These are phyloP conservation scores for Penicillium sp. DNA, from an alignment of 2,329 filamentous ascomycete species.

Conservation along the genomic window DNA sequence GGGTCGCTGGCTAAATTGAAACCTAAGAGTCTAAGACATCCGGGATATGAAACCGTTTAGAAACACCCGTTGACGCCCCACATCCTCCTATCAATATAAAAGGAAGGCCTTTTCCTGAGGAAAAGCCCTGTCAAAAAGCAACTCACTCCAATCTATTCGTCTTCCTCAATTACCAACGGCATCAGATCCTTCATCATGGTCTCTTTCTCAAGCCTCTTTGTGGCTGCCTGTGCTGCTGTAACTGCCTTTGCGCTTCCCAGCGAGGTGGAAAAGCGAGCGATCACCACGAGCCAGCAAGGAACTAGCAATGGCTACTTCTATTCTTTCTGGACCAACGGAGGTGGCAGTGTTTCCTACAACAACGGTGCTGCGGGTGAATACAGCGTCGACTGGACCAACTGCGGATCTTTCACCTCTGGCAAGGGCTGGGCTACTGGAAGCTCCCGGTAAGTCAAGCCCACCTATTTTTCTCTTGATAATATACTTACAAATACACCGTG, in stretches of 20 bases:
- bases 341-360: conserved; percentile 46
- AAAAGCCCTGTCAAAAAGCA: background rate
- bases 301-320: conserved; percentile 50
- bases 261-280: conserved; percentile 18
- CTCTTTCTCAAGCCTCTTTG: conserved; percentile 26
- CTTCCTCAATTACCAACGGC: background rate
- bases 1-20: conserved; percentile 6
- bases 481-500: background rate
- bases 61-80: conserved; percentile 1
- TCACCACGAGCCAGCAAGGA: conserved; percentile 31
- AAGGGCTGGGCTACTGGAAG: conserved; percentile 60
- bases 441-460: conserved; percentile 42
- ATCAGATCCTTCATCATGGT: conserved; percentile 24
- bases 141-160: background rate
- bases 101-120: background rate
- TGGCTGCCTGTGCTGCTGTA: conserved; percentile 23
- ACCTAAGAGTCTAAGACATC: background rate
- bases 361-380: conserved; percentile 49
- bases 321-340: conserved; percentile 52
- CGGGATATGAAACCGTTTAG: background rate
- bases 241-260: conserved; percentile 27
- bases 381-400: conserved; percentile 47
- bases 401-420: conserved; percentile 57
- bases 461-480: background rate
- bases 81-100: conserved; percentile 5